A percentile compares a stretch with the other conserved stretches of the same genome.
phyloP scores from a whole-genome alignment of 805 yeast species.

The Candida schatavii region DNA sequence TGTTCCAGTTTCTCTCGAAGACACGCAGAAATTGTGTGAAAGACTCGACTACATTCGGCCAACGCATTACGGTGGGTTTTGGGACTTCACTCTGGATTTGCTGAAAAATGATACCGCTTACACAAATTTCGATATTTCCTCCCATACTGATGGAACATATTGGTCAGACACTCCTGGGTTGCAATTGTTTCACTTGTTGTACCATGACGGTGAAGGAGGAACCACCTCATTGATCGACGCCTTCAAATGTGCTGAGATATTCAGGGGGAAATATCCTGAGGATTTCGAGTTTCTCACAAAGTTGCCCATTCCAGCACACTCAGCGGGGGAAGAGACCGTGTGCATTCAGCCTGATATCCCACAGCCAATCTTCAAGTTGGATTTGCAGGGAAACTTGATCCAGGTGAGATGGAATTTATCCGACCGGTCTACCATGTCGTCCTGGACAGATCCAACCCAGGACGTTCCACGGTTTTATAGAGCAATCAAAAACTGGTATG shows the following conservation, averaged over 20 bases:
- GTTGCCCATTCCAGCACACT: slow-evolving; percentile 62
- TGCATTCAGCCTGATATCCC: slow-evolving; percentile 57
- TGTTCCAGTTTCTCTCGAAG: slow-evolving; percentile 59
- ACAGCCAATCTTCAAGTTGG: slow-evolving; percentile 58
- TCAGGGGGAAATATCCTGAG: slow-evolving; percentile 47
- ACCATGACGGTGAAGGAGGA: slow-evolving; percentile 67
- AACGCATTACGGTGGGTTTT: slow-evolving; percentile 77
- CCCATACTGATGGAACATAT: slow-evolving; percentile 74
- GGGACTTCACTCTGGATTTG: slow-evolving; percentile 73
- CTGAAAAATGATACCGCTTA: slow-evolving; percentile 70
- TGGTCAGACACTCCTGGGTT: slow-evolving; percentile 73
- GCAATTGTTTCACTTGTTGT: slow-evolving; percentile 63
- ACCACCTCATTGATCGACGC: slow-evolving; percentile 67
- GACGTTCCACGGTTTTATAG: slow-evolving; percentile 53
- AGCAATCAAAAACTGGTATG: slow-evolving; percentile 58
- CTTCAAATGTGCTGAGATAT: slow-evolving; percentile 53
- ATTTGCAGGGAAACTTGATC: slow-evolving; percentile 47
- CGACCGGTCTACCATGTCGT: slow-evolving; percentile 61
- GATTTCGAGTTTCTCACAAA: slow-evolving; percentile 48
- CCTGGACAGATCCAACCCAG: slow-evolving; percentile 40
- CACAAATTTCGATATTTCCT: slow-evolving; percentile 60
- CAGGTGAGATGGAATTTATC: slow-evolving; percentile 73
- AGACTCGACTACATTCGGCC: slow-evolving; percentile 58
- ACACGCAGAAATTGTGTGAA: slow-evolving; percentile 55
- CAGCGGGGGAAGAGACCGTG: slow-evolving; percentile 67